Evolutionary conservation across 306 rosid species (phyloP).

Genomic region (Mimosa pudica): DNA sequence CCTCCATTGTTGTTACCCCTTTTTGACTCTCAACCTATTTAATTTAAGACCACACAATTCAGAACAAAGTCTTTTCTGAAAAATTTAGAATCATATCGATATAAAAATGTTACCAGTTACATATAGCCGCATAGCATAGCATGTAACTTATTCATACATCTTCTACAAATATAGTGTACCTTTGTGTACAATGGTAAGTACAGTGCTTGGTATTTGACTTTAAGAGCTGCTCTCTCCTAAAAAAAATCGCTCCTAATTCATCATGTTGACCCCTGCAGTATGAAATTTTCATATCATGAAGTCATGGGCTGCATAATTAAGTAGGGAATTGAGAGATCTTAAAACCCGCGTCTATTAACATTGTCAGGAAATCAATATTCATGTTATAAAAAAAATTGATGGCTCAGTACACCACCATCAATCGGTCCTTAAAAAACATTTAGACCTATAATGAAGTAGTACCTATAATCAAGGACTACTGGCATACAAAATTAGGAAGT

Average conservation of each 20-base stretch:
- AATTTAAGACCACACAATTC: too few species aligned
- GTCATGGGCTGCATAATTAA: background rate
- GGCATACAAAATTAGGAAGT: too few species aligned
- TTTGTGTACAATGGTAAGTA: conserved; percentile 72
- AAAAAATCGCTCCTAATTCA: conserved; percentile 77
- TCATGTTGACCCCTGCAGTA: conserved; percentile 73
- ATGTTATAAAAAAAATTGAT: too few species aligned
- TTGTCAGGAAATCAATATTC: too few species aligned
- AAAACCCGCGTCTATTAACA: too few species aligned
- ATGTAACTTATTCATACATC: background rate
- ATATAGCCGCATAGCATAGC: background rate
- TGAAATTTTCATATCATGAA: background rate
- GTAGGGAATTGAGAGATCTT: too few species aligned
- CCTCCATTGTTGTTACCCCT: conserved; percentile 38
- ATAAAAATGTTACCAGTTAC: background rate
- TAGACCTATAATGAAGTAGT: too few species aligned
- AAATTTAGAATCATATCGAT: background rate
- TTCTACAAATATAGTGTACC: conserved; percentile 42
- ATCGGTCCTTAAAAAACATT: too few species aligned
- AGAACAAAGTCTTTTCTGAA: background rate
- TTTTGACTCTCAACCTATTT: conserved; percentile 38
- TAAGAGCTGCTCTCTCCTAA: conserved; percentile 88
- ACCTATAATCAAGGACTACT: too few species aligned
- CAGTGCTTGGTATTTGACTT: conserved; percentile 85
- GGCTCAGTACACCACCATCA: too few species aligned